Evolutionary conservation across 1,139 yeast species (phyloP), one percentile per base, ranked within the genome.

Genomic region (Sugiyamaella neomexicana): DNA sequence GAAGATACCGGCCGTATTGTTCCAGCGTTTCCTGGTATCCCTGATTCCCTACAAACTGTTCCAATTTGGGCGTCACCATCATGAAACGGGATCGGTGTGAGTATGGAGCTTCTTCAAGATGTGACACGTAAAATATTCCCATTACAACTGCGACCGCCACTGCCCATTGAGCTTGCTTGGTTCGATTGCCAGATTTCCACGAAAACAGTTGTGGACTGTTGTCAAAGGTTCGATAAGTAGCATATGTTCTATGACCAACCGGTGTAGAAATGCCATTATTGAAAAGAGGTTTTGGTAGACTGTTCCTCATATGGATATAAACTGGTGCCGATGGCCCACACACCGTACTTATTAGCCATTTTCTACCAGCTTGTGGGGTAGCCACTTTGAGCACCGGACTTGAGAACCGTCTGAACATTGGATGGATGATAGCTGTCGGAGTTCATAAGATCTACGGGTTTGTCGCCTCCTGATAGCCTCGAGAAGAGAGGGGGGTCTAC

Each of bases 61-160:
- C 98, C 27, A 86, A 60, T 74, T 83, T 79, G 54, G 79, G 79
- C 2, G 93, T 86, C 1, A 89, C 76, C 79, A 91, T 80, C 67
- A 91, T 79, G 62, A 90, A 80, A 58, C 98, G 75, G 34, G 72
- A 72, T 52, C 99, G 75, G 27, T 83, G 82, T 1, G 96, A 85
- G 38, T 85, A 84, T 0, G 98, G 98, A 0, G 97, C 97, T 60
- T 80, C 80, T 59, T 90, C 86, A 39, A 88, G 72, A 65, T 90
- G 83, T 49, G 85, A 75, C 3, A 82, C 65, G 60, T 86, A 84
- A 61, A 88, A 76, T 1, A 80, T 74, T 0, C 74, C 73, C 5
- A 61, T 58, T 12, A 61, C 62, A 1, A 56, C 65, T 1, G 55
- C 64, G 5, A 56, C 60, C n/a, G 72, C 67, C 1, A 71, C 68